phyloP scores from a whole-genome alignment of 2,329 filamentous ascomycete species.

The Hirsutella thompsonii region DNA sequence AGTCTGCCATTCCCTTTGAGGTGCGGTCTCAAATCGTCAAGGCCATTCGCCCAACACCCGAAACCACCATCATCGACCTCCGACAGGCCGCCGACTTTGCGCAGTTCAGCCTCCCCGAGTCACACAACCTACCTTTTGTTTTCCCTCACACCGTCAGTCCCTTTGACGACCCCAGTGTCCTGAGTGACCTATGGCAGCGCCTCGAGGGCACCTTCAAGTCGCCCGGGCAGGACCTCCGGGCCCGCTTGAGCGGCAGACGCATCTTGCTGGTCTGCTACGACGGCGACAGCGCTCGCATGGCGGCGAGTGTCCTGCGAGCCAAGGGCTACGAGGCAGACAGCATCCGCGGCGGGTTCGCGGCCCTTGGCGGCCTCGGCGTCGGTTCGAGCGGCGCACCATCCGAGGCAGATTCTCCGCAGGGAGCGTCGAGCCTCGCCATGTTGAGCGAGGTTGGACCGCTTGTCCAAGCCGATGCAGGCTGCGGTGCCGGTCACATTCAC shows the following conservation, averaged over 20 bases:
- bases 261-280: conserved; percentile 38
- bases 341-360: conserved; percentile 25
- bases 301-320: conserved; percentile 37
- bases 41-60: conserved; percentile 9
- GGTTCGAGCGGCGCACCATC: neutral
- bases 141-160: conserved; percentile 23
- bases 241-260: conserved; percentile 16
- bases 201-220: conserved; percentile 29
- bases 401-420: neutral
- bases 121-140: conserved; percentile 31
- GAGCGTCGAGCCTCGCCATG: too few relatives aligned
- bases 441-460: too few relatives aligned
- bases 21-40: conserved; percentile 1
- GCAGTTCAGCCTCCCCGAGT: conserved; percentile 26
- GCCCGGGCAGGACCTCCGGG: conserved; percentile 7
- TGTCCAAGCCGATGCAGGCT: too few relatives aligned
- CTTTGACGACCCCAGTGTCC: conserved; percentile 28
- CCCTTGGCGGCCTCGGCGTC: conserved; percentile 1
- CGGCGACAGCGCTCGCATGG: conserved; percentile 40
- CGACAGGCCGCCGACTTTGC: conserved; percentile 27
- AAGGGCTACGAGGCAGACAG: conserved; percentile 34
- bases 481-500: too few relatives aligned
- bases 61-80: conserved; percentile 29
- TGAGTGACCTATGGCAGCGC: conserved; percentile 32
- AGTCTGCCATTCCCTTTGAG: neutral